Base-by-base conservation (phyloP, 75 land plant genomes). In the Selaginella tamariscina region DNA sequence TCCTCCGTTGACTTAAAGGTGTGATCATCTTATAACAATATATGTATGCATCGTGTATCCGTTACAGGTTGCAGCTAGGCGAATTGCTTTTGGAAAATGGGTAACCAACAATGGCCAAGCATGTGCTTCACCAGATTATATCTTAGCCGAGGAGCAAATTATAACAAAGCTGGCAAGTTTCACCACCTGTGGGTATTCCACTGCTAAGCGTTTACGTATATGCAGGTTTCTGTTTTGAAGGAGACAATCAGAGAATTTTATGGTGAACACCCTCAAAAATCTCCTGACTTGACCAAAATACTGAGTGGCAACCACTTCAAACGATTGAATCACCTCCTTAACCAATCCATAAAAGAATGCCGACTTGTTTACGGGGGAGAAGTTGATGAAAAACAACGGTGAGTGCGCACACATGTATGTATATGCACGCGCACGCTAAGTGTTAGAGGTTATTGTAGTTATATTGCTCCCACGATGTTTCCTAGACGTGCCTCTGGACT, bases 91-190 rank as follows among this genome's bases (percentile, higher is more conserved):
- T 23, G 98, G 96, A 31, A 93, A 93, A 70, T 93, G 96, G 87
- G 91, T 82, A 27, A 73, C 74, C 64, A 93, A 89, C 66, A 85
- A 80, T 75, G 98, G 98, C 27, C 98, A 93, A 79, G 84, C 98
- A n/a, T 93, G 98, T 68, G 57, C 87, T 68, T 71, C 93, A 55
- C 93, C 93, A 29, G 96, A 91, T 77, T 83, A 88, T 32, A 32
- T 91, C 26, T 64, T 91, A 33, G 91, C 85, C 22, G 79, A 85
- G 55, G 84, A 68, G 74, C 49, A 39, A 39, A 5, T 15, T 39
- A 39, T 15, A 5, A 39, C 49, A 39, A n/a, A n/a, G n/a, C n/a
- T n/a, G n/a, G n/a, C n/a, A n/a, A n/a, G n/a, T n/a, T n/a, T n/a
- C n/a, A n/a, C n/a, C n/a, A n/a, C n/a, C n/a, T n/a, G n/a, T n/a